These are phyloP conservation scores for Westerdykella ornata DNA, from an alignment of 2,329 filamentous ascomycete species.

Conservation along the genomic window DNA sequence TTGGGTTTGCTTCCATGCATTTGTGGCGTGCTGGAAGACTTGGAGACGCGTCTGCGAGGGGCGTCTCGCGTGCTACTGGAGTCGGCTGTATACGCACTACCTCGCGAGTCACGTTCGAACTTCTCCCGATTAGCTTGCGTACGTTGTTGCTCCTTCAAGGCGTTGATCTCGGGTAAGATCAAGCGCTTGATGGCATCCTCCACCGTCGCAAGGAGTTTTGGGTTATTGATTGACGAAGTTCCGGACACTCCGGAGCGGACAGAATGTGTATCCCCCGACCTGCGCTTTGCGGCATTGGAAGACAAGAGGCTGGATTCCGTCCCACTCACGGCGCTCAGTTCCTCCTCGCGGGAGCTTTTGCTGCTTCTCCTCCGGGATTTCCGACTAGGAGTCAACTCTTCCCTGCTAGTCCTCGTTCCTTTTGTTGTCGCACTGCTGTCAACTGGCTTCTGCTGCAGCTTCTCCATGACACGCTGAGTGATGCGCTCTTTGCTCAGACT, in stretches of 20 bases:
- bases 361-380: constrained; percentile 37
- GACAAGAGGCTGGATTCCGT: constrained; percentile 58
- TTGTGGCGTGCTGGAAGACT: constrained; percentile 56
- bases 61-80: constrained; percentile 47
- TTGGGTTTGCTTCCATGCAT: constrained; percentile 51
- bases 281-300: constrained; percentile 50
- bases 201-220: constrained; percentile 81
- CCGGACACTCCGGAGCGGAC: constrained; percentile 49
- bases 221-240: constrained; percentile 79
- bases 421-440: constrained; percentile 28
- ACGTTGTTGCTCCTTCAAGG: constrained; percentile 84
- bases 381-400: constrained; percentile 25
- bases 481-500: constrained; percentile 62
- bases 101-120: constrained; percentile 53
- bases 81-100: constrained; percentile 49
- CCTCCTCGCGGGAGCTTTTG: constrained; percentile 42
- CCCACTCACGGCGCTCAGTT: constrained; percentile 37
- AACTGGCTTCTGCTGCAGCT: constrained; percentile 48
- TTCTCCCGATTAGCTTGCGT: constrained; percentile 64
- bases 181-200: constrained; percentile 87
- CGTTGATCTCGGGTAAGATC: constrained; percentile 85
- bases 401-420: constrained; percentile 19
- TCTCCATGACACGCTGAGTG: constrained; percentile 62
- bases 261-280: constrained; percentile 53
- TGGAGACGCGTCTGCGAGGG: constrained; percentile 50